These are phyloP conservation scores for Liriodendron chinense DNA, from an alignment of 164 flowering plant genomes.

Conservation along the genomic window DNA sequence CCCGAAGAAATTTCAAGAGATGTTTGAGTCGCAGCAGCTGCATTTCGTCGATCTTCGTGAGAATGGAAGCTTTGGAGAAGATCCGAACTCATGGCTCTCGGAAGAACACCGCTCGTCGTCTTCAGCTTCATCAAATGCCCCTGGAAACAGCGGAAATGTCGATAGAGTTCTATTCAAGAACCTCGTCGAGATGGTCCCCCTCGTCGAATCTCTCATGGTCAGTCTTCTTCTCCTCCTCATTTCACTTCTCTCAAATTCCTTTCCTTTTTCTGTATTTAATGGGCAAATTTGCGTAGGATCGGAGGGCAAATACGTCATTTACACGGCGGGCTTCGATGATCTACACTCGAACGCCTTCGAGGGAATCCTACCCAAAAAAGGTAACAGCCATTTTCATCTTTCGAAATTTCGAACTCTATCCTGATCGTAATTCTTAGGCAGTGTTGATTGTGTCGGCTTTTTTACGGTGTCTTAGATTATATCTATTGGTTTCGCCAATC, in stretches of 20 bases:
- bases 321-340: constrained; percentile 73
- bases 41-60: constrained; percentile 45
- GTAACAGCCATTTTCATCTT: constrained; percentile 26
- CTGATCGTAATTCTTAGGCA: background rate
- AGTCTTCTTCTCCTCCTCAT: constrained; percentile 4
- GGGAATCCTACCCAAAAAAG: constrained; percentile 56
- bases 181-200: constrained; percentile 85
- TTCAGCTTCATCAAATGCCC: constrained; percentile 31
- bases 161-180: constrained; percentile 70
- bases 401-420: background rate
- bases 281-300: constrained; percentile 39
- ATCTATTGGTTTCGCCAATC: background rate
- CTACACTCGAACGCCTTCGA: constrained; percentile 86
- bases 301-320: constrained; percentile 63
- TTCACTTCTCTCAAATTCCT: background rate
- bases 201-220: constrained; percentile 87
- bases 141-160: constrained; percentile 34
- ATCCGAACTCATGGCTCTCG: constrained; percentile 61
- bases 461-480: background rate
- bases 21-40: constrained; percentile 35
- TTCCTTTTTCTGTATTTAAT: background rate
- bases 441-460: background rate
- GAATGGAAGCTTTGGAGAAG: constrained; percentile 32
- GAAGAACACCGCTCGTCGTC: constrained; percentile 33
- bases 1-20: background rate